Evolutionary conservation across 1,284 basidiomycete species (phyloP), one percentile per base, ranked within the genome.

Genomic region (Gymnopus androsaceus): DNA sequence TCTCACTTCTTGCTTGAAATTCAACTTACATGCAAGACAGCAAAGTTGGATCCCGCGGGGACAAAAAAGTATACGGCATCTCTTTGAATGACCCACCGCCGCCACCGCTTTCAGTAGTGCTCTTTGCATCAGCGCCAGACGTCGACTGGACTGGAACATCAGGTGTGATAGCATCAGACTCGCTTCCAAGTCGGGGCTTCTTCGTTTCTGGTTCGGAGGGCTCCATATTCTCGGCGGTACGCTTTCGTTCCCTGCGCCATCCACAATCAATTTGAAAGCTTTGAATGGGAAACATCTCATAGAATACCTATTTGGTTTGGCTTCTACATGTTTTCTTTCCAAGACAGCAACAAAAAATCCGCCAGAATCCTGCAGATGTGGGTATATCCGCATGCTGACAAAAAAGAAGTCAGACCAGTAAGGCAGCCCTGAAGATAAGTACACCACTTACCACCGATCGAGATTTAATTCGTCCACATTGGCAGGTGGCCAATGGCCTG

Each of bases 291-390:
- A 50, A n/a, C 21, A 27, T 53, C 36, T 23, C 8, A 60, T 63
- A 58, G n/a, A n/a, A n/a, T 59, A 74, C 71, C 62, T 61, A 33
- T 60, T 40, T 25, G 63, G 64, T 33, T 52, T 61, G 30, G 55
- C 59, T n/a, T 52, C 44, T 8, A 59, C 54, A 11, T 54, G 41
- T 34, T 74, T 82, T 66, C 74, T 75, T 65, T 94, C 84, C 33
- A 99, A 74, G 0, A 98, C 89, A 15, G 94, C 93, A 25, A 99
- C 88, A 66, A 98, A 99, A 76, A 99, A 99, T 0, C 94, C 97
- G 11, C 97, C 97, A 0, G 95, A 95, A 70, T 99, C 92, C 74
- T 99, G 96, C 41, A 97, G 75, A 69, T 99, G 95, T 3, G 97
- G 95, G 66, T 98, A 94, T 60, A 97, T 85, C 44, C 95, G 83